These are phyloP conservation scores for Hippophae rhamnoides DNA, from an alignment of 306 rosid species.

Conservation along the genomic window DNA sequence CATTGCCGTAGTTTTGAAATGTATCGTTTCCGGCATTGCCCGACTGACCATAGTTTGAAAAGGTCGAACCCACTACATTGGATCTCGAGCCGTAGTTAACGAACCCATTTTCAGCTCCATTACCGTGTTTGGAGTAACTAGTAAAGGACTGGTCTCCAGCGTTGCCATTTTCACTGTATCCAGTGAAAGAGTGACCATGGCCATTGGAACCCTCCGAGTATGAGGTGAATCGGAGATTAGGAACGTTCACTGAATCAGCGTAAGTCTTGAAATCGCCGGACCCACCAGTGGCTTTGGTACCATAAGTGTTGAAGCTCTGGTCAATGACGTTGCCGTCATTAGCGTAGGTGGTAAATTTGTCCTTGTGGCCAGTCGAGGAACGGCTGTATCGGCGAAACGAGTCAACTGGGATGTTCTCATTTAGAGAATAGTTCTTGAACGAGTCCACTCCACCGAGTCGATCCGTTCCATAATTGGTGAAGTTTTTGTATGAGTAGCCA, in stretches of 20 bases:
- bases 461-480: constrained; percentile 74
- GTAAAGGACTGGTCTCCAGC: constrained; percentile 69
- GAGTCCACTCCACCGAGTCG: constrained; percentile 60
- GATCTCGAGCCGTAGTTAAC: constrained; percentile 46
- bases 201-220: constrained; percentile 73
- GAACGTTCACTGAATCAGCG: constrained; percentile 51
- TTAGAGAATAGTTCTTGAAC: constrained; percentile 67
- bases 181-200: constrained; percentile 45
- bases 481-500: constrained; percentile 41
- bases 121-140: constrained; percentile 58
- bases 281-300: constrained; percentile 54
- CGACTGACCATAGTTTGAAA: constrained; percentile 44
- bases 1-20: constrained; percentile 51
- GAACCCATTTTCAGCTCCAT: constrained; percentile 58
- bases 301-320: constrained; percentile 68
- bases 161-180: constrained; percentile 65
- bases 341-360: constrained; percentile 47
- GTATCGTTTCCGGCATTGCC: constrained; percentile 46
- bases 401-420: constrained; percentile 44
- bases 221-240: constrained; percentile 52
- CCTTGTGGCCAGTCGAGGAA: constrained; percentile 47
- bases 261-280: constrained; percentile 56
- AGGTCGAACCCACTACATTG: constrained; percentile 57
- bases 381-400: constrained; percentile 92
- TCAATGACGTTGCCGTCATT: constrained; percentile 57